These are phyloP conservation scores for Boletellus sp. DNA, from an alignment of 768 basidiomycete species.

Conservation along the genomic window DNA sequence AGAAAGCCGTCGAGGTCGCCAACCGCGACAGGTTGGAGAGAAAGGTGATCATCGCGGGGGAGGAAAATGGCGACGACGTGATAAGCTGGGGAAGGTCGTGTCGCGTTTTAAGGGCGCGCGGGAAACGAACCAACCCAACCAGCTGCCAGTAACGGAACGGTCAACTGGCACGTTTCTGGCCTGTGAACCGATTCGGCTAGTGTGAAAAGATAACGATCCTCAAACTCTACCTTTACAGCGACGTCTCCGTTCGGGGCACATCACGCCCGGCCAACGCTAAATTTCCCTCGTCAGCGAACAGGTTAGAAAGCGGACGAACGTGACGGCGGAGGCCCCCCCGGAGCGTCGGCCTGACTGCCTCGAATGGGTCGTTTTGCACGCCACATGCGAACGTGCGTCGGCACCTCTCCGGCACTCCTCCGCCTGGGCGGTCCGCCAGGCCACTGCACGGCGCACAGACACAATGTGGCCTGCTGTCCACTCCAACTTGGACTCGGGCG, in stretches of 20 bases:
- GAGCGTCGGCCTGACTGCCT: background rate
- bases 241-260: slow-evolving; percentile 2
- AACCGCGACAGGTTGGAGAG: slow-evolving; percentile 15
- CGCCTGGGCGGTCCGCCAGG: too few species aligned
- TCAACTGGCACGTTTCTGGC: slow-evolving; percentile 26
- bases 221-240: slow-evolving; percentile 10
- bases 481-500: too few species aligned
- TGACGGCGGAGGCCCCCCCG: slow-evolving; percentile 3
- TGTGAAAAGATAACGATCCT: slow-evolving; percentile 17
- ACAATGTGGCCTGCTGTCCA: too few species aligned
- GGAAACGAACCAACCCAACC: slow-evolving; percentile 14
- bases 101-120: slow-evolving; percentile 22
- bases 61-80: slow-evolving; percentile 20
- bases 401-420: background rate
- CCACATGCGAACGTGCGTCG: background rate
- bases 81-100: slow-evolving; percentile 6
- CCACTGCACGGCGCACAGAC: too few species aligned
- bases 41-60: slow-evolving; percentile 22
- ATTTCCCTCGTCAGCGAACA: background rate
- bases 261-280: background rate
- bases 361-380: background rate
- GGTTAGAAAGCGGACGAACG: slow-evolving; percentile 10
- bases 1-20: slow-evolving; percentile 23
- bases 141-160: slow-evolving; percentile 9
- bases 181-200: slow-evolving; percentile 21